Evolutionary conservation across 2,329 filamentous ascomycete species (phyloP), one percentile per base, ranked within the genome.

Genomic region (Onygena corvina): DNA sequence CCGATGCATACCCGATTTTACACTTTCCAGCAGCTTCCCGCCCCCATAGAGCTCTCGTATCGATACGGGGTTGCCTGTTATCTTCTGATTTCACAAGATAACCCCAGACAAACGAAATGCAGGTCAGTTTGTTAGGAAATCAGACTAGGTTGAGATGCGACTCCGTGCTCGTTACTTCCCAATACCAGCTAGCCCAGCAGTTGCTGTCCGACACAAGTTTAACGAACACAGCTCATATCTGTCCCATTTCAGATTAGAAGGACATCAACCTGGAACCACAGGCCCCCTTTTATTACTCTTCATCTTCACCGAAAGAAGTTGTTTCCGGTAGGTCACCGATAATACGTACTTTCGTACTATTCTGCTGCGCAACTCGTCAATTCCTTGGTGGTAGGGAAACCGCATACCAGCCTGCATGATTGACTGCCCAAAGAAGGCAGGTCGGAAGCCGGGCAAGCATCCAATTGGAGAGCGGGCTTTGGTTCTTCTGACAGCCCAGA

Each of bases 401-500:
- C 36, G 36, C 36, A n/a, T 42, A 25, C 25, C 16, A 23, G 21
- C 21, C 16, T 14, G 21, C 21, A 25, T 42, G 21, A 5, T 6
- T 40, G 36, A 5, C 11, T 40, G 36, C 36, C 36, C 25, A 25
- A 14, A 25, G 16, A 42, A 25, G 36, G 21, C 36, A 42, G 36
- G 21, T 23, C 18, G 36, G 27, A 20, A 42, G n/a, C 20, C 36
- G 36, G 36, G 4, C 36, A 42, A 27, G 20, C 25, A 42, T 42
- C 36, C 36, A 42, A 42, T 42, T 42, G 36, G 36, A 42, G 36
- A 27, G 11, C 21, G 36, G 36, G 36, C 20, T 27, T 25, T 42
- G 36, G 27, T 42, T 27, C 16, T 25, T 42, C 36, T 16, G 21
- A 14, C 36, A 8, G 36, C 36, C 36, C 9, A 42, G 21, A n/a